Evolutionary conservation across 2,329 filamentous ascomycete genomes (phyloP).

Genomic region (Cercospora brassicicola): DNA sequence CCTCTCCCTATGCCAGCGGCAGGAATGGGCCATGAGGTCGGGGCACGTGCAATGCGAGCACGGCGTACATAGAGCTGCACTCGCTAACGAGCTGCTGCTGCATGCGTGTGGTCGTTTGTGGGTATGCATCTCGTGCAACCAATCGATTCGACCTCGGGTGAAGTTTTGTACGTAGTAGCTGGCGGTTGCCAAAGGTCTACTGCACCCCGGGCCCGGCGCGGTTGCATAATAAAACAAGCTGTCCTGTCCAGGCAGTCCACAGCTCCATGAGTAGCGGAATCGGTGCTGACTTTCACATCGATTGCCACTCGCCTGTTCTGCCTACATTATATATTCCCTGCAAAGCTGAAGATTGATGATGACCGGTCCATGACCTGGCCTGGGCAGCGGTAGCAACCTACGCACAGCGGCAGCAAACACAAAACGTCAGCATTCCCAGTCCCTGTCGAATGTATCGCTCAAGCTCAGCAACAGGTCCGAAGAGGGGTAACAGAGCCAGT

Average conservation of each 20-base stretch:
- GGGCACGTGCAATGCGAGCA: background rate
- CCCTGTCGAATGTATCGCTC: background rate
- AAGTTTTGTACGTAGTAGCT: background rate
- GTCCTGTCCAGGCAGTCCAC: background rate
- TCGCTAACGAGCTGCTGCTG: background rate
- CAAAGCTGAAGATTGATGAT: background rate
- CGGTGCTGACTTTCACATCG: background rate
- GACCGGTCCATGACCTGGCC: background rate
- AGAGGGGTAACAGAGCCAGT: slow-evolving; percentile 6
- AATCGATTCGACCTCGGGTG: slow-evolving; percentile 4
- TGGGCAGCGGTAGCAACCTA: background rate
- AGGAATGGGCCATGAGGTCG: background rate
- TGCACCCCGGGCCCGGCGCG: background rate
- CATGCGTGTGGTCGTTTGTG: background rate
- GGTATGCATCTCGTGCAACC: background rate
- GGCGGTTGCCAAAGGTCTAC: background rate
- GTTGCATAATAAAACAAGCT: background rate
- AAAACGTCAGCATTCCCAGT: background rate
- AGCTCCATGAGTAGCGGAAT: background rate
- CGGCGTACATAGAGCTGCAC: background rate
- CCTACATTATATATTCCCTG: background rate
- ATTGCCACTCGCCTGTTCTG: background rate
- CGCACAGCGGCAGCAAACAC: background rate
- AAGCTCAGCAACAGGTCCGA: background rate
- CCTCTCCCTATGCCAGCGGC: background rate